These are phyloP conservation scores for Trichoderma koningiopsis DNA, from an alignment of 2,329 filamentous ascomycete species.

Conservation along the genomic window DNA sequence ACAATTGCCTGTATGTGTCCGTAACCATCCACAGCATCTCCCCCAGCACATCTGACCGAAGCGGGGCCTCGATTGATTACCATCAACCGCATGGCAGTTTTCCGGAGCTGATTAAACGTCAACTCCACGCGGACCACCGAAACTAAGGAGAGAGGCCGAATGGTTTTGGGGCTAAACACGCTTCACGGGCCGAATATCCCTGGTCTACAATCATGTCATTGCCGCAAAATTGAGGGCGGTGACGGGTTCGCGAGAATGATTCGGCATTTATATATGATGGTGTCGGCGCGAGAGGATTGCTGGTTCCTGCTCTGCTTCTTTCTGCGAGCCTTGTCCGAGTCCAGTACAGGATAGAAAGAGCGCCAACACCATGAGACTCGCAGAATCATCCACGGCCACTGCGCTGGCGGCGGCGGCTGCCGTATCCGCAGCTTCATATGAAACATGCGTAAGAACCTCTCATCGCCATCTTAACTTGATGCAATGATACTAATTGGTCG, in stretches of 20 bases:
- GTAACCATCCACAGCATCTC: background rate
- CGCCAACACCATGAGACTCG: slow-evolving; percentile 6
- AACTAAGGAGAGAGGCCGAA: slow-evolving; percentile 16
- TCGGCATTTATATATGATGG: background rate
- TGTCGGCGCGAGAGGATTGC: background rate
- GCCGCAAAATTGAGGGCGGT: background rate
- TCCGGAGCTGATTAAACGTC: background rate
- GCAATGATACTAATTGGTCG: background rate
- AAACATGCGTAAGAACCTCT: background rate
- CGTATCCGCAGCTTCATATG: background rate
- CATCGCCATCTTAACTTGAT: background rate
- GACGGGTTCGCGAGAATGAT: background rate
- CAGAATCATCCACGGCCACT: background rate
- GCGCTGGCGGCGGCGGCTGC: slow-evolving; percentile 6
- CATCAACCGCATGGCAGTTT: background rate
- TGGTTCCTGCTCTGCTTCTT: background rate
- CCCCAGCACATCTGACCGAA: background rate
- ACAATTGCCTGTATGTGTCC: background rate
- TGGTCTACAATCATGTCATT: slow-evolving; percentile 5
- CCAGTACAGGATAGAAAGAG: background rate
- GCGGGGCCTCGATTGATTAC: background rate
- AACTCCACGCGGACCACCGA: slow-evolving; percentile 13
- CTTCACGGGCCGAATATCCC: slow-evolving; percentile 16
- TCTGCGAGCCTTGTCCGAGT: background rate
- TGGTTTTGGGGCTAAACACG: slow-evolving; percentile 1